Evolutionary conservation across 352 stramenopile genomes (phyloP), one percentile per base, ranked within the genome.

Genomic region (Phytophthora boehmeriae): DNA sequence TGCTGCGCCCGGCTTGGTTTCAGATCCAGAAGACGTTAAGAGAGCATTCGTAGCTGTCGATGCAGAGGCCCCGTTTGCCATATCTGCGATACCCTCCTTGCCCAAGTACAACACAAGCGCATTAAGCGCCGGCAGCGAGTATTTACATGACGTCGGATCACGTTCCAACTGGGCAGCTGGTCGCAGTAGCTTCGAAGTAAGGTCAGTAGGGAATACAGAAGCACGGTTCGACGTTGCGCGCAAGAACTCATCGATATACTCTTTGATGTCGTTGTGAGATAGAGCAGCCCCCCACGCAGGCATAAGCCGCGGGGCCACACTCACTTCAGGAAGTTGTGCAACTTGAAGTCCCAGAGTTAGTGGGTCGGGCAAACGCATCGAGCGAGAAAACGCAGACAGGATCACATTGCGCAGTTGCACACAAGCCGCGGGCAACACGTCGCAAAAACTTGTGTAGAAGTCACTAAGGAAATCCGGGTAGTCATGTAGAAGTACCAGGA

Each of bases 391-490:
- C 6, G 98, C 97, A 32, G 95, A 99, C 14, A 99, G 75, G 39
- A 99, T 92, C 41, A 99, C 83, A 69, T 99, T 99, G 35, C 98
- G 89, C 41, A 99, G 80, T 71, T 99, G 97, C 36, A 99, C 93
- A 72, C 96, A 99, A 45, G 92, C 93, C 4, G 97, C 79, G 6
- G 97, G 98, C 36, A 99, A 95, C 23, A 99, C 92, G 59, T 99
- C 98, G 77, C 97, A 99, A 54, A 99, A 98, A 46, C 91, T 98
- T 44, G 98, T 88, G 79, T 99, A 98, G 71, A 99, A 99, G 51
- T 98, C 97, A 61, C 89, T 94, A 23, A 99, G 63, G 66, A 99
- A 99, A 60, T 98, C 94, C 10, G 97, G 97, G 71, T 99, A 99
- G 73, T 99, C 98, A 72, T 99, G 98, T 49, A 99, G 76, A 16